Conservation (phyloP, 441 rosid genomes). For the Pelargonium myrrhifolium region DNA sequence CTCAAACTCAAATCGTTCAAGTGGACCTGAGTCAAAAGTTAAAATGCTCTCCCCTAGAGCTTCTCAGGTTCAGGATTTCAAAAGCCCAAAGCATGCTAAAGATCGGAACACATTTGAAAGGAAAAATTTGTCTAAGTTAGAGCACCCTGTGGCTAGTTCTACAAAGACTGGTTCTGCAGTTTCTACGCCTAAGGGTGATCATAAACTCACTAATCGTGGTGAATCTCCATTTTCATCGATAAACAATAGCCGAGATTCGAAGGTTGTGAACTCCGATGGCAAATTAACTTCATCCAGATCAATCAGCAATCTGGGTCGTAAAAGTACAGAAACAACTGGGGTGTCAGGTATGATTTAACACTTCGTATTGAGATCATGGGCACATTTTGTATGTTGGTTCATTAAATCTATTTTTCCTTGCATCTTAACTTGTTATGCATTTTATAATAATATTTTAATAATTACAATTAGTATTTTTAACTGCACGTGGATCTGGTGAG, state of each 20-base stretch:
- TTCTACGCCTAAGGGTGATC: constrained; percentile 41
- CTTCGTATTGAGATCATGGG: constrained; percentile 16
- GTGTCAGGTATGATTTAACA: constrained; percentile 45
- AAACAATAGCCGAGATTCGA: constrained; percentile 45
- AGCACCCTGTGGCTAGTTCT: constrained; percentile 26
- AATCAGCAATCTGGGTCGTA: constrained; percentile 40
- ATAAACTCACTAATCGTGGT: constrained; percentile 47
- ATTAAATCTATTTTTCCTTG: too few relatives aligned
- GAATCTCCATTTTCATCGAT: constrained; percentile 36
- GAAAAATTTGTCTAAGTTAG: constrained; percentile 37
- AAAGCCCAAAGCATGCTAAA: constrained; percentile 50
- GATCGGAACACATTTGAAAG: constrained; percentile 45
- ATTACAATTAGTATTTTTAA: neutral
- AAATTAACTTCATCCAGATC: constrained; percentile 49
- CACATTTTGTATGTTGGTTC: constrained; percentile 11
- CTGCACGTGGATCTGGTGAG: constrained; percentile 7
- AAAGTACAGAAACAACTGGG: constrained; percentile 38
- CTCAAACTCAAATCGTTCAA: constrained; percentile 36
- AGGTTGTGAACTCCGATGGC: constrained; percentile 51
- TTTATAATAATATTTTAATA: too few relatives aligned
- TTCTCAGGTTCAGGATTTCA: constrained; percentile 47
- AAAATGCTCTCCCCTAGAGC: constrained; percentile 47
- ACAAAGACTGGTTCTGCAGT: constrained; percentile 28
- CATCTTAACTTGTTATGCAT: too few relatives aligned
- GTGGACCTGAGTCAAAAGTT: constrained; percentile 47